Evolutionary conservation across 2,329 filamentous ascomycete genomes (phyloP).

Genomic region (Aspergillus ibericus): DNA sequence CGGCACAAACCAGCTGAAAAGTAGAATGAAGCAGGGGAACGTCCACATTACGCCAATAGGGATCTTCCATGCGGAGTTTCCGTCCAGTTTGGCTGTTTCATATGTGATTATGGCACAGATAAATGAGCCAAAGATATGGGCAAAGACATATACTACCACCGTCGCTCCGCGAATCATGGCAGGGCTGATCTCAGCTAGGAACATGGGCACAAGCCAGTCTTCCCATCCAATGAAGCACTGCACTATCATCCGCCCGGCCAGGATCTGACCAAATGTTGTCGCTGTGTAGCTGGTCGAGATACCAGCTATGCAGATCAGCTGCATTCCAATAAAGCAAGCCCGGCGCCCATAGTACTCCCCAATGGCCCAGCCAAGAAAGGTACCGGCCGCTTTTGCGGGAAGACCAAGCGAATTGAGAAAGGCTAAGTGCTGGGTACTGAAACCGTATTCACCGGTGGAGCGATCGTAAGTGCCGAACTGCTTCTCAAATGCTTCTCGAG

Average conservation of each 20-base stretch:
- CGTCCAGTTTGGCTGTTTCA: background rate
- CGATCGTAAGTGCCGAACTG: background rate
- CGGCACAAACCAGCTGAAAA: background rate
- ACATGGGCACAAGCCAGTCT: conserved; percentile 4
- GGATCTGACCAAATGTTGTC: background rate
- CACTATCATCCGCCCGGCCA: conserved; percentile 2
- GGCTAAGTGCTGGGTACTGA: background rate
- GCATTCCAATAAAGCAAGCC: background rate
- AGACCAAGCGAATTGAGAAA: conserved; percentile 1
- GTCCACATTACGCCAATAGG: background rate
- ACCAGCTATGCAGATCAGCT: background rate
- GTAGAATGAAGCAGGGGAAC: background rate
- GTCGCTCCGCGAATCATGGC: background rate
- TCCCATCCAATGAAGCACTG: conserved; percentile 3
- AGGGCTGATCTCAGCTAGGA: background rate
- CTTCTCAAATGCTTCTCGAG: background rate
- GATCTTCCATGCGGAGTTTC: background rate
- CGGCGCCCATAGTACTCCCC: background rate
- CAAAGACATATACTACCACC: background rate
- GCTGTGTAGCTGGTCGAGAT: background rate
- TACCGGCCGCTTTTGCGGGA: background rate
- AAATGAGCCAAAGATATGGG: background rate
- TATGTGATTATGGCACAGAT: background rate
- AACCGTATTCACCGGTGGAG: background rate
- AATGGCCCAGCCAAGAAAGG: background rate